phyloP scores from a whole-genome alignment of 805 yeast genomes.

The Lipomyces sp. region DNA sequence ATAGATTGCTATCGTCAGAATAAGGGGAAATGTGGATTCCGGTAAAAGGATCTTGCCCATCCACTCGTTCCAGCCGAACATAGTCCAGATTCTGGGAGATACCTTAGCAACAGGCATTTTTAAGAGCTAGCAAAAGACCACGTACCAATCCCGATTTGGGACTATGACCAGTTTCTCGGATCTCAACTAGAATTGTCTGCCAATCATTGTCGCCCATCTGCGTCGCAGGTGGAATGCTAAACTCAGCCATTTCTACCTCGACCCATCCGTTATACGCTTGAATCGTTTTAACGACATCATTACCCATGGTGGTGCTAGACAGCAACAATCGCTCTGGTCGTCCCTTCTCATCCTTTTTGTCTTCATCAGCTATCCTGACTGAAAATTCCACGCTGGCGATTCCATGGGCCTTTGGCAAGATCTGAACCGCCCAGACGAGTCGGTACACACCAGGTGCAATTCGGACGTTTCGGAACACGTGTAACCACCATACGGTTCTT shows the following conservation, averaged over 20 bases:
- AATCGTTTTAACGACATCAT: neutral
- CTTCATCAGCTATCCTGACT: conserved; percentile 21
- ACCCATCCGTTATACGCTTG: conserved; percentile 12
- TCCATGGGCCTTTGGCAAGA: conserved; percentile 2
- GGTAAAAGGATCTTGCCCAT: conserved; percentile 17
- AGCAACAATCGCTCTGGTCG: conserved; percentile 19
- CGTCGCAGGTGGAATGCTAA: conserved; percentile 18
- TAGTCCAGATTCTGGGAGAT: conserved; percentile 19
- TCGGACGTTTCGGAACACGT: conserved; percentile 25
- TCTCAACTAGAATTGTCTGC: conserved; percentile 29
- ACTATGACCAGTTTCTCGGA: conserved; percentile 24
- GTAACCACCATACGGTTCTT: conserved; percentile 30
- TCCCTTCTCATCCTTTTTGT: conserved; percentile 20
- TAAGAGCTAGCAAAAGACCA: neutral
- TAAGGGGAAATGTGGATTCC: conserved; percentile 22
- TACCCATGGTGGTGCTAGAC: conserved; percentile 13
- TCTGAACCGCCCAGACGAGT: conserved; percentile 27
- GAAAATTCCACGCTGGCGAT: conserved; percentile 16
- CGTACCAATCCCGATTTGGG: conserved; percentile 20
- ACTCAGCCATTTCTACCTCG: conserved; percentile 28
- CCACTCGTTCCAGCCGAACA: conserved; percentile 24
- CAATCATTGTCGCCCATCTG: conserved; percentile 14
- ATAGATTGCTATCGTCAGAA: conserved; percentile 2
- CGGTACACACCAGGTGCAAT: conserved; percentile 32
- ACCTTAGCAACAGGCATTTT: neutral